These are phyloP conservation scores for Colletotrichum sansevieriae DNA, from an alignment of 2,329 filamentous ascomycete genomes.

Conservation along the genomic window DNA sequence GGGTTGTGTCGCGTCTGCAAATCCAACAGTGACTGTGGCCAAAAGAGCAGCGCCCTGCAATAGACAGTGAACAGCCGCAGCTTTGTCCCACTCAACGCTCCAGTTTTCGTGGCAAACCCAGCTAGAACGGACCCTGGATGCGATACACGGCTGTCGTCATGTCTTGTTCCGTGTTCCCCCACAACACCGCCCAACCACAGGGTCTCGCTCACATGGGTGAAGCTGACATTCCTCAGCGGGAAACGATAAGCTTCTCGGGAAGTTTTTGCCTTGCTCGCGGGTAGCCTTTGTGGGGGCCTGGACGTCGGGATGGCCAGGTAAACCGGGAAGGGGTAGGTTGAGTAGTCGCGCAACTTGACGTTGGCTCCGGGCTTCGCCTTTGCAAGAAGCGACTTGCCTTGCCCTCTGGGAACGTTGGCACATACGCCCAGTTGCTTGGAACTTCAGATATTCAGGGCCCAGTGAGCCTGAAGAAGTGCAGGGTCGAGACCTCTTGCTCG, in stretches of 20 bases:
- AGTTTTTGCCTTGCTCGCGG: slow-evolving; percentile 24
- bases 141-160: slow-evolving; percentile 20
- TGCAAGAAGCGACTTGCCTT: slow-evolving; percentile 11
- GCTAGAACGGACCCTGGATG: slow-evolving; percentile 10
- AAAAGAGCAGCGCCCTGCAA: too few species aligned
- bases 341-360: slow-evolving; percentile 4
- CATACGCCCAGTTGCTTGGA: slow-evolving; percentile 16
- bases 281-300: slow-evolving; percentile 10
- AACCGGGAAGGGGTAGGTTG: too few species aligned
- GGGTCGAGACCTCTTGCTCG: slow-evolving; percentile 16
- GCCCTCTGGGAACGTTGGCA: not conserved
- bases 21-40: not conserved
- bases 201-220: slow-evolving; percentile 1
- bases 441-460: slow-evolving; percentile 4
- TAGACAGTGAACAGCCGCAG: slow-evolving; percentile 10
- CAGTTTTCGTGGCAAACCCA: slow-evolving; percentile 1
- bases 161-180: slow-evolving; percentile 10
- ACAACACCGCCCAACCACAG: not conserved
- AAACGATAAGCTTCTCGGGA: slow-evolving; percentile 28
- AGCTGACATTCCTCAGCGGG: slow-evolving; percentile 16
- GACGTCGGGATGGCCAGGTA: slow-evolving; percentile 1
- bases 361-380: slow-evolving; percentile 24
- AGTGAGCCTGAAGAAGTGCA: slow-evolving; percentile 1
- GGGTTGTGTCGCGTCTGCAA: slow-evolving; percentile 5
- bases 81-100: slow-evolving; percentile 4